Base-by-base conservation (phyloP, 306 rosid species). In the Ziziphus jujuba region DNA sequence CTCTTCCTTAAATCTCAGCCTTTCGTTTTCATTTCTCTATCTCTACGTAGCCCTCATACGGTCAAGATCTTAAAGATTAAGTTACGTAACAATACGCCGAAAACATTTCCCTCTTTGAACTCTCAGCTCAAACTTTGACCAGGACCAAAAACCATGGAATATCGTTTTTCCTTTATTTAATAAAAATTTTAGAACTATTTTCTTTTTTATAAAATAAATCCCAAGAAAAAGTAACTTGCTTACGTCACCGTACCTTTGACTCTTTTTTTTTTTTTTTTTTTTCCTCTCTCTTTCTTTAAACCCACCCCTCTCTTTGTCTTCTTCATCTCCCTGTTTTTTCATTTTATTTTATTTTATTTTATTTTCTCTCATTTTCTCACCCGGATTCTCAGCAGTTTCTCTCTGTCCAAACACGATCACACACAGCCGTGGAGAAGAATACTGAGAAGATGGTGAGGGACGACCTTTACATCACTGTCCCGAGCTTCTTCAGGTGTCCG, bases 161-260 rank as follows among this genome's bases (percentile, higher is more conserved):
- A 62, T 72, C 70, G n/a, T 74, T 56, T 45, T 61, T 34, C 34
- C 31, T 34, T 11, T 1, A 15, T 33, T 5, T 17, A 33, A n/a
- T 25, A 40, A 21, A 58, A 58, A 25, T 28, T n/a, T n/a, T n/a
- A n/a, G n/a, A n/a, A 25, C 7, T 13, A 50, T 22, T 25, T n/a
- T 3, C 24, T 24, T 9, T 36, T 48, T 49, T 11, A 38, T 43
- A 53, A 20, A 22, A 36, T 5, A 56, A 48, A 64, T 28, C 21
- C 11, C 36, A 34, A 1, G 6, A 40, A 71, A 86, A 73, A 75
- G 81, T 24, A 45, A 79, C 68, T 22, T 57, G 70, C 48, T 82
- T 76, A 89, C 92, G 81, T 89, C 92, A 92, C 61, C 76, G 77
- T 69, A 85, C 87, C 96, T 92, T 92, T 89, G 95, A 89, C 96